These are phyloP conservation scores for Eruca vesicaria DNA, from an alignment of 441 rosid species.

Conservation along the genomic window DNA sequence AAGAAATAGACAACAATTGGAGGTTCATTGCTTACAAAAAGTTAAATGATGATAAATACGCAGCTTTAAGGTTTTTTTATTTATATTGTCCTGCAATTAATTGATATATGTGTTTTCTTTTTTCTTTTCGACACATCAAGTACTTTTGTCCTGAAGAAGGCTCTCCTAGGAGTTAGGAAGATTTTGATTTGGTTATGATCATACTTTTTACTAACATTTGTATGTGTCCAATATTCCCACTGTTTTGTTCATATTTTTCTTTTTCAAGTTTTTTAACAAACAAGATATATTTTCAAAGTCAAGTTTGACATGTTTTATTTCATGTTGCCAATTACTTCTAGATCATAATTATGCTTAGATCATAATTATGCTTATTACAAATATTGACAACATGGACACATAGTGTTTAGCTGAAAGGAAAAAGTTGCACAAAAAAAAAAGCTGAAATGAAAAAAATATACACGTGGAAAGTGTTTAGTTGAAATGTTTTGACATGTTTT, in stretches of 20 bases:
- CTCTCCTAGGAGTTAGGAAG: conserved; percentile 31
- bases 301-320: neutral
- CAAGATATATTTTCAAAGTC: neutral
- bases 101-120: conserved; percentile 1
- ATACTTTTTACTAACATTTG: neutral
- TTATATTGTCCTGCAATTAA: conserved; percentile 5
- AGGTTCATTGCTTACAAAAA: conserved; percentile 5
- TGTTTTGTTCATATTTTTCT: neutral
- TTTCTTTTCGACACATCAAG: neutral
- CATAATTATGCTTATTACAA: too few species aligned
- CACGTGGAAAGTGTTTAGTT: neutral
- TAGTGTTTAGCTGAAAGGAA: too few species aligned
- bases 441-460: neutral
- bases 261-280: neutral
- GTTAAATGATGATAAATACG: conserved; percentile 26
- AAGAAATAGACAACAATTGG: neutral
- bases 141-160: conserved; percentile 30
- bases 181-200: conserved; percentile 20
- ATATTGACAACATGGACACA: too few species aligned
- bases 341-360: neutral
- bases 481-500: neutral
- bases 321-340: neutral
- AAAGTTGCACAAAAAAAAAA: too few species aligned
- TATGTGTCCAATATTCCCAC: neutral
- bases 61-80: conserved; percentile 22